phyloP scores from a whole-genome alignment of 345 rosid species.

The Eutrema yunnanense region DNA sequence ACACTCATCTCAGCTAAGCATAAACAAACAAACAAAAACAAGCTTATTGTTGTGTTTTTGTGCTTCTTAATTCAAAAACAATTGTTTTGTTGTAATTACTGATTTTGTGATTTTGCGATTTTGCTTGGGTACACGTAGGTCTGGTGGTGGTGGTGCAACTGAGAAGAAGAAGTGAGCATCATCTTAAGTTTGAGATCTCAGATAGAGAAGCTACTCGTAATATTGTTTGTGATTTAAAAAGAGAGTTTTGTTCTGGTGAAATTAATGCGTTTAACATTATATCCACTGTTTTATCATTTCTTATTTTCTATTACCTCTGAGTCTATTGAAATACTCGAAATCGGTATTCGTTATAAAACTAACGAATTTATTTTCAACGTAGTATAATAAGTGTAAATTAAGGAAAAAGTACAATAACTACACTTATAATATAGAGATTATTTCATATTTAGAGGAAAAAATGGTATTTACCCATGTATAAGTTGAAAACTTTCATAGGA shows the following conservation, averaged over 20 bases:
- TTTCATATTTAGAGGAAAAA: too few relatives aligned
- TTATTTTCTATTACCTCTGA: neutral
- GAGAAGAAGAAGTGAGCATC: constrained; percentile 31
- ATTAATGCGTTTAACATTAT: neutral
- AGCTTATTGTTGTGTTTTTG: neutral
- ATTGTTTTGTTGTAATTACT: neutral
- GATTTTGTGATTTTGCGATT: neutral
- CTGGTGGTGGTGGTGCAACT: constrained; percentile 32
- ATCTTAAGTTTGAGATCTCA: neutral
- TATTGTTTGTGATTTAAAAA: neutral
- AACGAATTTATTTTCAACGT: too few relatives aligned
- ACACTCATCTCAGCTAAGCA: neutral
- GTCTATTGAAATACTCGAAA: neutral
- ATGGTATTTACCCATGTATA: too few relatives aligned
- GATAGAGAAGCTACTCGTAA: neutral
- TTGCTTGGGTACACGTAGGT: constrained; percentile 1
- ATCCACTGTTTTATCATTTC: neutral
- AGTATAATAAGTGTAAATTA: too few relatives aligned
- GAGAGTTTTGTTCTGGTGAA: neutral
- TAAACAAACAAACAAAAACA: neutral
- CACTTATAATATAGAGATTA: too few relatives aligned
- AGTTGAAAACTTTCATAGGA: too few relatives aligned
- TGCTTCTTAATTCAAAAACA: neutral
- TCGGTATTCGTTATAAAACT: too few relatives aligned
- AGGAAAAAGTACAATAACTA: too few relatives aligned